These are phyloP conservation scores for Pneumocystis carinii DNA, from an alignment of 1,139 yeast species.

Conservation along the genomic window DNA sequence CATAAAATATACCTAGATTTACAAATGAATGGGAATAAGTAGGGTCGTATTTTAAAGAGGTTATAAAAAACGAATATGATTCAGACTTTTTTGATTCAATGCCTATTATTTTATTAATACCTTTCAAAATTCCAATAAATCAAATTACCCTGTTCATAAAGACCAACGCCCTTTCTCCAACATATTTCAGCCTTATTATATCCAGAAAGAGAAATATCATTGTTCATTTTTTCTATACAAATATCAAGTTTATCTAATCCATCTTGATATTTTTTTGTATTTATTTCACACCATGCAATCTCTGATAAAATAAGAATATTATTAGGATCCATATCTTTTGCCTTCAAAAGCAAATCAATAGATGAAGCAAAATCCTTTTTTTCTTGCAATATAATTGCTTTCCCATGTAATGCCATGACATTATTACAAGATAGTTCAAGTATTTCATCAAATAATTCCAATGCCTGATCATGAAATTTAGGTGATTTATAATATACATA, in stretches of 20 bases:
- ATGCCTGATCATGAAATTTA: slow-evolving; percentile 62
- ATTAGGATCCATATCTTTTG: slow-evolving; percentile 36
- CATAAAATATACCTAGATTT: slow-evolving; percentile 58
- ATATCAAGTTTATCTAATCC: slow-evolving; percentile 41
- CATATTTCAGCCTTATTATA: slow-evolving; percentile 45
- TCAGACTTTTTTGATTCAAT: slow-evolving; percentile 13
- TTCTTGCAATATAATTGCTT: slow-evolving; percentile 37
- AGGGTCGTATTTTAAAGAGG: slow-evolving; percentile 28
- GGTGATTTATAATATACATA: slow-evolving; percentile 84
- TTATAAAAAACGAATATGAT: slow-evolving; percentile 43
- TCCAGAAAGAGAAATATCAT: slow-evolving; percentile 37
- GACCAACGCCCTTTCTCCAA: slow-evolving; percentile 64
- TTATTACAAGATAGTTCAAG: slow-evolving; percentile 19
- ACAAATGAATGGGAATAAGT: slow-evolving; percentile 33
- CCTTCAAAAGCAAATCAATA: slow-evolving; percentile 35
- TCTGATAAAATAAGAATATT: slow-evolving; percentile 53
- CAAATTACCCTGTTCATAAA: slow-evolving; percentile 21
- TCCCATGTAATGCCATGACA: background rate
- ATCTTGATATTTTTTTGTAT: slow-evolving; percentile 33
- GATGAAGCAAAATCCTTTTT: slow-evolving; percentile 46
- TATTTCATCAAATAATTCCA: slow-evolving; percentile 53
- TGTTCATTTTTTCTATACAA: slow-evolving; percentile 34
- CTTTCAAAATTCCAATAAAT: background rate
- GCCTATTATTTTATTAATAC: background rate
- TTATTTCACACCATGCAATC: slow-evolving; percentile 63